Base-by-base conservation (phyloP, 768 basidiomycete species). In the Kwoniella dendrophila region DNA sequence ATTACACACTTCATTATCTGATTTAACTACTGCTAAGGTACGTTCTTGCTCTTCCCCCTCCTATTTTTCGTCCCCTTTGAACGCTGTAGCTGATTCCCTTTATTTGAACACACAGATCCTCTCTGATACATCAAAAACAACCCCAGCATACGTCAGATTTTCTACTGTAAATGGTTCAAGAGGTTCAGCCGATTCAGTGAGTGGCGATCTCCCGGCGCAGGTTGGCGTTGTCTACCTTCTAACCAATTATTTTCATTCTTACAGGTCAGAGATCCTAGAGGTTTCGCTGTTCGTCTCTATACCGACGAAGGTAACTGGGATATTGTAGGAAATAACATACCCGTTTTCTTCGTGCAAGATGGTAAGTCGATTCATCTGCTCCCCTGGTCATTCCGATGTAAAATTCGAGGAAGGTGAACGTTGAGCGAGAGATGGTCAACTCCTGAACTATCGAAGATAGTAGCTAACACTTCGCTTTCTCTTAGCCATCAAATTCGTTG, bases 401-500 rank as follows among this genome's bases (percentile, higher is more conserved):
- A 18, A 34, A 22, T 20, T 20, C 18, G 7, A 44, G 45, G 45
- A 26, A 43, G 24, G 26, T 40, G 18, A 40, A 26, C 26, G 27
- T 40, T 36, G 36, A 20, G 24, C 52, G 38, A 65, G 45, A 38
- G 24, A 18, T 48, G 43, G 38, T 34, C 24, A 38, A 34, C n/a
- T 38, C 6, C 20, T n/a, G 5, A 24, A 52, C 43, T 33, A 43
- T n/a, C n/a, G 29, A n/a, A 11, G 10, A 10, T n/a, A n/a, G 29
- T 16, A 8, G 54, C 66, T 18, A 47, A 52, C 48, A 27, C 24
- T 26, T 51, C 4, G 14, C 18, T 60, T 12, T 27, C 30, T 16
- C n/a, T 87, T 89, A 62, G 86, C 86, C 1, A 86, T 90, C 78
- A 88, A 92, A 77, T 93, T 93, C 75, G 88, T 89, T 14, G 91